Conservation (phyloP, 176 grass and related monocot species). For the Alopecurus myosuroides region DNA sequence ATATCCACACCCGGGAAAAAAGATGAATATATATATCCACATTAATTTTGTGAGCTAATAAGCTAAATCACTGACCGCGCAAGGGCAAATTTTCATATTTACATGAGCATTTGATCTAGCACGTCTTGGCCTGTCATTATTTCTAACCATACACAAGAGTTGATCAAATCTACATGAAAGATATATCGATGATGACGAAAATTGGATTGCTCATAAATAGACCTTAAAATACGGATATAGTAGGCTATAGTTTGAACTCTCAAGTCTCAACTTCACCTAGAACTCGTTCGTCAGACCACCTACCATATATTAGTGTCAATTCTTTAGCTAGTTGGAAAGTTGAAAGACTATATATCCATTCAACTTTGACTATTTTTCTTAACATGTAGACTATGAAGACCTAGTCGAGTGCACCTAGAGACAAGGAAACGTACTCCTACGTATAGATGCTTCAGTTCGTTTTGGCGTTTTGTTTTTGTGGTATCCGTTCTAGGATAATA, state of each 20-base stretch:
- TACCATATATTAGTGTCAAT: background rate
- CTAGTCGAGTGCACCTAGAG: background rate
- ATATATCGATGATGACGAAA: background rate
- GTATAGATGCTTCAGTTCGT: background rate
- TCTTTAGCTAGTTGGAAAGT: background rate
- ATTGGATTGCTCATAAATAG: background rate
- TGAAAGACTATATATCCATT: background rate
- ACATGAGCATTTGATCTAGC: background rate
- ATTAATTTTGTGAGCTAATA: too few relatives aligned
- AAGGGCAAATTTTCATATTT: background rate
- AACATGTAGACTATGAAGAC: background rate
- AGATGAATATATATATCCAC: too few relatives aligned
- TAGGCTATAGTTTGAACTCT: background rate
- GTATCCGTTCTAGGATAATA: background rate
- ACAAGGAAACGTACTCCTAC: background rate
- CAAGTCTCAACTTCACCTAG: background rate
- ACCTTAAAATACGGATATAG: background rate
- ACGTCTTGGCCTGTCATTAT: background rate
- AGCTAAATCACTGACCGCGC: background rate
- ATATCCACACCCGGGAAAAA: too few relatives aligned
- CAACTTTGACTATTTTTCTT: background rate
- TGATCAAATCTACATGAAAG: background rate
- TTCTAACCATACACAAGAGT: background rate
- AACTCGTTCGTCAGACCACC: background rate
- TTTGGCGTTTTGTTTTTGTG: background rate